Conservation (phyloP, 2,329 filamentous ascomycete species). For the Thelonectria discophora region DNA sequence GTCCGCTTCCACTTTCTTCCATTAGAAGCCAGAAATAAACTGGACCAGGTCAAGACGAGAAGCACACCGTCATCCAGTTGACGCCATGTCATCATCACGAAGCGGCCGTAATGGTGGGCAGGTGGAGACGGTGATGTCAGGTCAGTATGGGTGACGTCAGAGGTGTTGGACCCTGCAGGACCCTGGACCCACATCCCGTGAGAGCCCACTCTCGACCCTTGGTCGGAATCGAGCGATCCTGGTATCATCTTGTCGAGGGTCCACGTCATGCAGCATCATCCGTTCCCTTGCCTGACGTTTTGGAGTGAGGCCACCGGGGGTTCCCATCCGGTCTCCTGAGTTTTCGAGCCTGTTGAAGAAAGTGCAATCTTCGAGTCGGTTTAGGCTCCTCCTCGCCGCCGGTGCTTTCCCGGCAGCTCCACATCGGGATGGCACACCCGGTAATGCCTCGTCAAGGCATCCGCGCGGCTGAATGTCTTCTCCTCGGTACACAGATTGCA, state of each 20-base stretch:
- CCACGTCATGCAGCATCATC: slow-evolving; percentile 45
- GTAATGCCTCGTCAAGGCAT: slow-evolving; percentile 94
- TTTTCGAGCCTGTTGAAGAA: neutral
- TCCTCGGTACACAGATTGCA: slow-evolving; percentile 94
- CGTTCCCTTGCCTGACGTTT: slow-evolving; percentile 20
- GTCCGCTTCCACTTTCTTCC: slow-evolving; percentile 28
- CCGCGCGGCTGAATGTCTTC: slow-evolving; percentile 95
- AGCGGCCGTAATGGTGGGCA: slow-evolving; percentile 15
- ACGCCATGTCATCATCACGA: slow-evolving; percentile 42
- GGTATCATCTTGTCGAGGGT: slow-evolving; percentile 28
- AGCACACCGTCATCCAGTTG: slow-evolving; percentile 28
- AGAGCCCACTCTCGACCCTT: slow-evolving; percentile 18
- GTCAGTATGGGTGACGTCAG: slow-evolving; percentile 12
- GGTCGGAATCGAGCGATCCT: slow-evolving; percentile 30
- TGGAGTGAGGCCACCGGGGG: slow-evolving; percentile 15
- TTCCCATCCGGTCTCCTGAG: slow-evolving; percentile 10
- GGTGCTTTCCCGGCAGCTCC: slow-evolving; percentile 75
- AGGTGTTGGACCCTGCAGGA: slow-evolving; percentile 44
- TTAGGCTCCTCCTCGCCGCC: slow-evolving; percentile 43
- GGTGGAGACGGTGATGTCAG: slow-evolving; percentile 44
- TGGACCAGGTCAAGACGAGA: slow-evolving; percentile 22
- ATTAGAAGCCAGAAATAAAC: slow-evolving; percentile 30
- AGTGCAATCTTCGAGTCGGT: neutral
- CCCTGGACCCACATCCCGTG: slow-evolving; percentile 41
- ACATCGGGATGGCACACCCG: slow-evolving; percentile 92